A percentile compares a stretch with the other conserved stretches of the same genome.
Evolutionary conservation across 2,329 filamentous ascomycete species (phyloP).

Genomic region (Colletotrichum liriopes): DNA sequence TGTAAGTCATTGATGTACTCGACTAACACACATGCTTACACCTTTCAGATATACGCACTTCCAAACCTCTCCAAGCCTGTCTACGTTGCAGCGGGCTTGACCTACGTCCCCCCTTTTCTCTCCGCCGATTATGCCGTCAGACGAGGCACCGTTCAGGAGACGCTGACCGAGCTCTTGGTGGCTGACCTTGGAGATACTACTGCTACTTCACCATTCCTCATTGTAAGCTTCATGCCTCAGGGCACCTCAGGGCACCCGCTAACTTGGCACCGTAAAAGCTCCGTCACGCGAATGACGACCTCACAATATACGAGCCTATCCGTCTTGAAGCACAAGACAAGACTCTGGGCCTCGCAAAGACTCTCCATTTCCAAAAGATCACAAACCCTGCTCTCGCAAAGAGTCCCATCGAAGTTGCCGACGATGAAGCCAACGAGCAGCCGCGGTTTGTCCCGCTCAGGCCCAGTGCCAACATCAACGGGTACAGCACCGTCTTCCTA

Average conservation of each 20-base stretch:
- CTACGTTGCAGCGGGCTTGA: constrained; percentile 82
- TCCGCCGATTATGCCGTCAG: constrained; percentile 79
- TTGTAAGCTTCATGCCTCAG: constrained; percentile 70
- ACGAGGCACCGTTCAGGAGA: constrained; percentile 80
- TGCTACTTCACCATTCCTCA: constrained; percentile 81
- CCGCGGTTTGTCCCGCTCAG: constrained; percentile 69
- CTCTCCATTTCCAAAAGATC: constrained; percentile 83
- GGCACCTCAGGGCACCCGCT: neutral
- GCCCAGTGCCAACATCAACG: constrained; percentile 76
- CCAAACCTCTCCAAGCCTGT: constrained; percentile 80
- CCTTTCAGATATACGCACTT: constrained; percentile 80
- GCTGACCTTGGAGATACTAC: constrained; percentile 87
- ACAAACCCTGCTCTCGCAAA: constrained; percentile 78
- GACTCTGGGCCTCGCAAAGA: constrained; percentile 64
- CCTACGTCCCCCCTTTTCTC: constrained; percentile 83
- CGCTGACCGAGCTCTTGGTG: constrained; percentile 84
- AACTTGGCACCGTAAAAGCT: constrained; percentile 64
- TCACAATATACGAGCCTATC: constrained; percentile 90
- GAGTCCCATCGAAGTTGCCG: constrained; percentile 62
- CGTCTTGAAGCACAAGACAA: constrained; percentile 58
- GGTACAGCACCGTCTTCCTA: constrained; percentile 87
- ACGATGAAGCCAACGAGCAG: constrained; percentile 66
- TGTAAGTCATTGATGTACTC: constrained; percentile 64
- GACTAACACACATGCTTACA: neutral
- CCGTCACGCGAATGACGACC: constrained; percentile 84